phyloP scores from a whole-genome alignment of 2,329 filamentous ascomycete species.

The Penicillium sp. region DNA sequence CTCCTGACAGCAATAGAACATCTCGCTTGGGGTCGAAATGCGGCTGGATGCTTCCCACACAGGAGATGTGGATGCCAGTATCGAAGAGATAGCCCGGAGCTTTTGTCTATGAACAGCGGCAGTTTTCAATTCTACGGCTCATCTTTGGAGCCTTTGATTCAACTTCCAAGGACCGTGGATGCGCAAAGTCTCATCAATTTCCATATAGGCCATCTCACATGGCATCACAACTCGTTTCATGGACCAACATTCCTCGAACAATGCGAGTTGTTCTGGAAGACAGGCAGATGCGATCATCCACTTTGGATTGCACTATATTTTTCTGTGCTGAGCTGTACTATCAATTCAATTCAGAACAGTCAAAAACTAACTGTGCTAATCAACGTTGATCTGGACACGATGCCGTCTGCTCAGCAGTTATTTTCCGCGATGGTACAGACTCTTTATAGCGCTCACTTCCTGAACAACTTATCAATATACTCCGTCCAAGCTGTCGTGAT shows the following conservation, averaged over 20 bases:
- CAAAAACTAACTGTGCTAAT: slow-evolving; percentile 15
- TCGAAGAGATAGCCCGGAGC: slow-evolving; percentile 17
- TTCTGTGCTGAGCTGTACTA: slow-evolving; percentile 23
- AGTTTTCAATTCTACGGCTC: slow-evolving; percentile 12
- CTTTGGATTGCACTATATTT: slow-evolving; percentile 28
- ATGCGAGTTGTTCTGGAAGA: slow-evolving; percentile 26
- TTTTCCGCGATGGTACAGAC: slow-evolving; percentile 36
- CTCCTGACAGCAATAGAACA: slow-evolving; percentile 38
- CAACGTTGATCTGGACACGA: slow-evolving; percentile 17
- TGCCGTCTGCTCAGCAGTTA: slow-evolving; percentile 27
- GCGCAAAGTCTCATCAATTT: slow-evolving; percentile 25
- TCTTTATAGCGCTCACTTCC: slow-evolving; percentile 34
- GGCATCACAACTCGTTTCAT: slow-evolving; percentile 29
- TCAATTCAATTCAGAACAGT: slow-evolving; percentile 27
- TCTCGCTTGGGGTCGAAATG: slow-evolving; percentile 41
- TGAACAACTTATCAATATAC: slow-evolving; percentile 32
- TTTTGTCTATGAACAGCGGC: slow-evolving; percentile 13
- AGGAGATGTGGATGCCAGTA: slow-evolving; percentile 30
- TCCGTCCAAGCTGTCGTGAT: slow-evolving; percentile 40
- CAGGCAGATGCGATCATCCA: slow-evolving; percentile 24
- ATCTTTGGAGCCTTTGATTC: slow-evolving; percentile 4
- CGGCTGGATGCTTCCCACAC: slow-evolving; percentile 36
- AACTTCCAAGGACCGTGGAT: slow-evolving; percentile 10
- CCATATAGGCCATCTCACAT: slow-evolving; percentile 22
- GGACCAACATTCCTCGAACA: slow-evolving; percentile 27